These are phyloP conservation scores for Rhodotorula sp. DNA, from an alignment of 1,284 basidiomycete genomes.

Conservation along the genomic window DNA sequence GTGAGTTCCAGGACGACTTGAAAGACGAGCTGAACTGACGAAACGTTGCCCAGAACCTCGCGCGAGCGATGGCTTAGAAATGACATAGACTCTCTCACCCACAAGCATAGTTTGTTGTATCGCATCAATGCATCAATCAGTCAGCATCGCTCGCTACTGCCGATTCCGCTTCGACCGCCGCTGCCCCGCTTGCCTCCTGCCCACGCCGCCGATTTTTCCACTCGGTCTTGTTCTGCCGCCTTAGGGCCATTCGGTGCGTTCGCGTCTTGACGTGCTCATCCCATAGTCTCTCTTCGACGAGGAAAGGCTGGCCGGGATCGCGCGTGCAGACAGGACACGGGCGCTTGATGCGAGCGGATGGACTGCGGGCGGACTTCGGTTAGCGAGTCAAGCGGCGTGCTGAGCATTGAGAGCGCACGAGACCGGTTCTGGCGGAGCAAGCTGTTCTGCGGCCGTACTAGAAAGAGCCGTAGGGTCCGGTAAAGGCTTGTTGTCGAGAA, in stretches of 20 bases:
- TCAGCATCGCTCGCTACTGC: neutral
- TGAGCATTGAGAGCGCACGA: slow-evolving; percentile 1
- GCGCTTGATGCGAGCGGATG: slow-evolving; percentile 53
- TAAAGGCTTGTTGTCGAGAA: slow-evolving; percentile 58
- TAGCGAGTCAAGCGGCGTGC: neutral
- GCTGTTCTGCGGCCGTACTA: slow-evolving; percentile 54
- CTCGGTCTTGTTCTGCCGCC: neutral
- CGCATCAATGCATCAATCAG: neutral
- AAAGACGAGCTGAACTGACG: neutral
- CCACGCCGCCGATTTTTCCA: neutral
- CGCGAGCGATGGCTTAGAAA: slow-evolving; percentile 13
- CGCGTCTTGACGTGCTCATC: slow-evolving; percentile 61
- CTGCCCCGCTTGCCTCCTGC: too few relatives aligned
- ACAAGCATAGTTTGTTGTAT: neutral
- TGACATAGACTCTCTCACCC: slow-evolving; percentile 5
- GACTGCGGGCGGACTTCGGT: neutral
- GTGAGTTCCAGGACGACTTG: neutral
- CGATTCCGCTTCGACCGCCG: too few relatives aligned
- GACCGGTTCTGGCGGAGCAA: slow-evolving; percentile 25
- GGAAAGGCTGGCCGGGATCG: slow-evolving; percentile 63
- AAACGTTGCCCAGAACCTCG: neutral
- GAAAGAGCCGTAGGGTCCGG: slow-evolving; percentile 64
- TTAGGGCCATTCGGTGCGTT: slow-evolving; percentile 12
- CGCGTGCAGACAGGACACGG: slow-evolving; percentile 66
- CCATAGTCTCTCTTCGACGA: slow-evolving; percentile 72